Evolutionary conservation across 2,329 filamentous ascomycete species (phyloP), one percentile per base, ranked within the genome.

Genomic region (Beauveria bassiana): DNA sequence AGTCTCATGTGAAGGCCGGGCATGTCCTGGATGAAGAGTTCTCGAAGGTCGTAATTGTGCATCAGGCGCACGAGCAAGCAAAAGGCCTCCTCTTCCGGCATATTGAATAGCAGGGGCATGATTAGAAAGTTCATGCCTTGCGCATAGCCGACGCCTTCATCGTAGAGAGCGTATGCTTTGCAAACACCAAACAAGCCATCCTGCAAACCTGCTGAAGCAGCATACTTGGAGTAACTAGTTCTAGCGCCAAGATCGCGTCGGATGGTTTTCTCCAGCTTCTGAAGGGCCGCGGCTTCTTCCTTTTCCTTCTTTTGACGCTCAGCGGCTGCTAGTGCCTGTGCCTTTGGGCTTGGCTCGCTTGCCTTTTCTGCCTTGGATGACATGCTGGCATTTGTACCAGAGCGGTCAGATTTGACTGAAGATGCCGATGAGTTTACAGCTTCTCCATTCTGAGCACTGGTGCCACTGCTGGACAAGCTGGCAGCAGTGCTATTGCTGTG

Each of bases 61-160:
- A 99, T 99, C 59, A 99, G 77, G 65, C 91, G 88, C 20, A 97
- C 92, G 28, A 99, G 84, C 20, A 99, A 79, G 68, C 91, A 95
- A 71, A 99, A 99, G 0, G 95, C 93, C 75, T 99, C 95, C 71
- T 96, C 92, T 75, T 98, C 93, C 2, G 93, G 90, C 93, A 98
- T 96, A 72, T 97, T 98, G 77, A 99, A 97, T 1, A 99, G 79
- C 20, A 99, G 75, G 26, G 96, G 95, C 92, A 98, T 98, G 54
- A 92, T 90, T 63, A 99, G 85, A 70, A 99, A 99, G 72, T 98
- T 99, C 90, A 99, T 97, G 71, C 95, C 95, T 74, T 99, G 95
- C 0, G 96, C 93, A 73, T 99, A 99, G 38, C 95, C 93, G 42
- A 99, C 95, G 8, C 82, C 89, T 70, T 96, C 92, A 70, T 99